Percentiles rank a stretch among this genome's conserved stretches.
These are phyloP conservation scores for Trametes sp. DNA, from an alignment of 1,284 basidiomycete genomes.

Conservation along the genomic window DNA sequence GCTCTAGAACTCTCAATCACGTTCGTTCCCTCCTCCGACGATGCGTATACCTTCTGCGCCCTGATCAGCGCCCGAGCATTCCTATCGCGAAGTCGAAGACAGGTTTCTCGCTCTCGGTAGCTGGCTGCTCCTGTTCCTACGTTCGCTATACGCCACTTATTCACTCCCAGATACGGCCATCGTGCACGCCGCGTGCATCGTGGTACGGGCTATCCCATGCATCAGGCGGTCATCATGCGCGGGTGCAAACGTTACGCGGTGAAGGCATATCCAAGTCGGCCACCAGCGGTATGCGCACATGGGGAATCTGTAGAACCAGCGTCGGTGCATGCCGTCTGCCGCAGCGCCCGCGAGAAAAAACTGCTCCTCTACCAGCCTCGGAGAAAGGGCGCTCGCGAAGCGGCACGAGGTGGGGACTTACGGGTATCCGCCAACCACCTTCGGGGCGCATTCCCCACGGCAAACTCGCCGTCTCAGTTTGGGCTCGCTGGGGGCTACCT, in stretches of 20 bases:
- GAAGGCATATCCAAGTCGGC: neutral
- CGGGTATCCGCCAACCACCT: neutral
- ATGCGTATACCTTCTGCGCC: constrained; percentile 5
- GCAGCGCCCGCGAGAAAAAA: too few relatives aligned
- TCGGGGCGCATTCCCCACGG: neutral
- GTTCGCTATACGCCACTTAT: neutral
- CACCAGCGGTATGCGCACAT: neutral
- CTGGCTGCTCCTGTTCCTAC: neutral
- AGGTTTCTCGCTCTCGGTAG: neutral
- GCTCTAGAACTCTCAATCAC: neutral
- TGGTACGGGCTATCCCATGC: neutral
- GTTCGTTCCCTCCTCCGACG: neutral
- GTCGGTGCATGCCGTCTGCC: too few relatives aligned
- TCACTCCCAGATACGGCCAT: neutral
- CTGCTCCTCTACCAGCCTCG: neutral
- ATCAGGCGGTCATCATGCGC: neutral
- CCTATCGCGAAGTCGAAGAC: neutral
- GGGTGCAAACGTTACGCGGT: neutral
- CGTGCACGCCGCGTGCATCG: neutral
- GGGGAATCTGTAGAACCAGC: neutral
- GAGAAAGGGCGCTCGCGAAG: neutral
- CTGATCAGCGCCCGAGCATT: constrained; percentile 11
- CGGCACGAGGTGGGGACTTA: neutral
- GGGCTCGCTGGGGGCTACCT: neutral
- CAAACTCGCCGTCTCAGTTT: neutral